Evolutionary conservation across 1,284 basidiomycete species (phyloP).

Genomic region (Fistulinella cinereoalba): DNA sequence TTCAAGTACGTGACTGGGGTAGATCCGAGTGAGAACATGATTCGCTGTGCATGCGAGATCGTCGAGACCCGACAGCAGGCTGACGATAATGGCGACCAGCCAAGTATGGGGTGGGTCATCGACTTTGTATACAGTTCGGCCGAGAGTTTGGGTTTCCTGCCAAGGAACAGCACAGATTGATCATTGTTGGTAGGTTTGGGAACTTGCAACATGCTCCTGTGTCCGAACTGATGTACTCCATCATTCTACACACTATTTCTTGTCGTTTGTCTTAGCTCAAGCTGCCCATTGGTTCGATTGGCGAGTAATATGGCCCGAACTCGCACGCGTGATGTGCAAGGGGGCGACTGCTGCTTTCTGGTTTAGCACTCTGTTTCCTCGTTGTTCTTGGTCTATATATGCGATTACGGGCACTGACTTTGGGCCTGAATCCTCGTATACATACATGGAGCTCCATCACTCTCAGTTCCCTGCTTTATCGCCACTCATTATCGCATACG

Average conservation of each 20-base stretch:
- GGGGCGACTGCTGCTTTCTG: constrained; percentile 77
- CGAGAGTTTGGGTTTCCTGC: constrained; percentile 54
- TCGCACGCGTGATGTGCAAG: constrained; percentile 58
- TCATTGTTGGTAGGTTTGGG: constrained; percentile 58
- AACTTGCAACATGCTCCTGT: neutral
- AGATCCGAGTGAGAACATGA: constrained; percentile 75
- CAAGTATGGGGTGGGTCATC: constrained; percentile 13
- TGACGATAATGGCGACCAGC: constrained; percentile 12
- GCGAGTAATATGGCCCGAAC: constrained; percentile 67
- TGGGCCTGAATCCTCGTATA: too few species aligned
- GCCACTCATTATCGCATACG: constrained; percentile 58
- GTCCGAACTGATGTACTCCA: neutral
- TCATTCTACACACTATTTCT: too few species aligned
- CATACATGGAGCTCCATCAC: constrained; percentile 74
- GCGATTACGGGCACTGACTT: constrained; percentile 83
- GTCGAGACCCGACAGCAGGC: constrained; percentile 17
- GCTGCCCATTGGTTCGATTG: constrained; percentile 89
- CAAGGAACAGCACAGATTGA: constrained; percentile 63
- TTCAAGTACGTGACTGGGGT: constrained; percentile 62
- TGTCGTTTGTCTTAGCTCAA: too few species aligned
- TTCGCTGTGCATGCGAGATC: constrained; percentile 54
- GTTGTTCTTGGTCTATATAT: neutral
- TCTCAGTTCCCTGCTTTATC: constrained; percentile 58
- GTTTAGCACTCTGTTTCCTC: constrained; percentile 44
- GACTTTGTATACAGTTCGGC: constrained; percentile 51